Conservation (phyloP, 2,329 filamentous ascomycete genomes). For the Talaromyces sp. region DNA sequence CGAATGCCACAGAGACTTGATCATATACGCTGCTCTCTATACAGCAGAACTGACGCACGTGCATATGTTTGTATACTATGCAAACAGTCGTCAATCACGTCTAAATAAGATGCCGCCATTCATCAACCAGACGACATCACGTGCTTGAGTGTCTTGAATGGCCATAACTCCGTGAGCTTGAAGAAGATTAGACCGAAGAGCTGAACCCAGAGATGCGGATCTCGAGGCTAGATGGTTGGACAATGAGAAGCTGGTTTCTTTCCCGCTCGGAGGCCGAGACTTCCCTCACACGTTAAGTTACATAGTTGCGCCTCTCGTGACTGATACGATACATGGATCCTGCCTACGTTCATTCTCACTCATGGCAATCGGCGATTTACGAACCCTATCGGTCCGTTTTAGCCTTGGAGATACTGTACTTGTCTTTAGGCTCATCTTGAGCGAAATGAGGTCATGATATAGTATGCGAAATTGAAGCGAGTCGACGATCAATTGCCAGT, state of each 20-base stretch:
- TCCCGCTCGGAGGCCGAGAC: not conserved
- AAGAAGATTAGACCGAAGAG: not conserved
- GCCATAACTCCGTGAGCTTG: not conserved
- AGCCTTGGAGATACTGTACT: not conserved
- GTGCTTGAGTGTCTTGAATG: not conserved
- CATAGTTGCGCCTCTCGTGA: not conserved
- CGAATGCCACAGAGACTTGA: constrained; percentile 1
- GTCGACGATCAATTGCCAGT: not conserved
- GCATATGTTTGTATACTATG: not conserved
- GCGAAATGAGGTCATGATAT: not conserved
- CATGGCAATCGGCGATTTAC: not conserved
- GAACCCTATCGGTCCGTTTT: not conserved
- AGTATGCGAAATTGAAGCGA: not conserved
- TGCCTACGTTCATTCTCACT: not conserved
- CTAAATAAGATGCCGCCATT: not conserved
- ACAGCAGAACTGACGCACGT: not conserved
- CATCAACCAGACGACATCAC: not conserved
- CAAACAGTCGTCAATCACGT: not conserved
- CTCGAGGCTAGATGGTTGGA: not conserved
- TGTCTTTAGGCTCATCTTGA: not conserved
- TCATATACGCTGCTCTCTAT: not conserved
- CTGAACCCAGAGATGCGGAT: not conserved
- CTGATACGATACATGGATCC: not conserved
- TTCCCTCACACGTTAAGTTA: not conserved
- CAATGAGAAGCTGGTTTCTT: not conserved